Base-by-base conservation (phyloP, 1,139 yeast genomes). In the Yamadazyma buinensis region DNA sequence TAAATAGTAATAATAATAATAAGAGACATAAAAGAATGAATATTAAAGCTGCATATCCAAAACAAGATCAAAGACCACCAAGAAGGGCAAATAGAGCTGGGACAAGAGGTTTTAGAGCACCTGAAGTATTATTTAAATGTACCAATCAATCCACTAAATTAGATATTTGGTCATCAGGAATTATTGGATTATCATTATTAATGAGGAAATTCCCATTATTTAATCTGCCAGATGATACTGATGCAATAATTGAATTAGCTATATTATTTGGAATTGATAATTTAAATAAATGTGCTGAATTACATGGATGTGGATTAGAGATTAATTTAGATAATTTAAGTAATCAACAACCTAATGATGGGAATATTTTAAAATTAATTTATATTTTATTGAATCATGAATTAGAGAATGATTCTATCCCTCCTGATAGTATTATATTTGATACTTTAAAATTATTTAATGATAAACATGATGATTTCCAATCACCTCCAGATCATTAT, bases 21-120 rank as follows among this genome's bases (percentile, higher is more conserved):
- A 48, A 61, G 21, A 28, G 35, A 20, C 51, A 53, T 28, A 66
- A 65, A 41, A 51, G 74, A 34, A 50, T 65, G 28, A 66, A 66
- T 38, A 54, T 67, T 29, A 66, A 75, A 29, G 79, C 80, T 29
- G 95, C 94, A 4, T 84, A 83, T 50, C 84, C 88, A 6, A 84
- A 83, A 50, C 82, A 82, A 46, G 95, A 86, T 57, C 77, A 78
- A 39, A 67, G 97, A 42, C 87, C 95, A 1, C 88, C 95, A 2
- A 74, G 95, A 51, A 72, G 98, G 40, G 97, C 97, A 2, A 92
- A 92, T 52, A 78, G 99, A 49, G 98, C 98, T 1, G 99, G 99
- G 2, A 94, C 99, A 0, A 74, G 98, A 48, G 97, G 97, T 0
- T 88, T 88, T 54, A 72, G 97, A 46, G 96, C 97, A 0, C 97